Percentiles rank a stretch among this genome's conserved stretches.
Evolutionary conservation across 495 filamentous ascomycete species (phyloP).

Genomic region (Daldinia childiae): DNA sequence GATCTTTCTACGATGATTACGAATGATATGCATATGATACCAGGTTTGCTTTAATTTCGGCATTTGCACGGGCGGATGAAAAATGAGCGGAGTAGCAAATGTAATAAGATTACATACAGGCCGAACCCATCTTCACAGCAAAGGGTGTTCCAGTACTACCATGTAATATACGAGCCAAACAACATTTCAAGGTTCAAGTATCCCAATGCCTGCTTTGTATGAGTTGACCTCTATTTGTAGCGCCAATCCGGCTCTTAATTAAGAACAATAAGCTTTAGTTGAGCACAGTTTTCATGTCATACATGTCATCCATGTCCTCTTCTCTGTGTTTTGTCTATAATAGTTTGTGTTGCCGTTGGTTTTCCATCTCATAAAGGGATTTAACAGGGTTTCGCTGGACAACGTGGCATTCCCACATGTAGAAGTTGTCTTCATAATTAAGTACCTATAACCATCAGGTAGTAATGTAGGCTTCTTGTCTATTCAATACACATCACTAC

Average conservation of each 20-base stretch:
- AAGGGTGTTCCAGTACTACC: neutral
- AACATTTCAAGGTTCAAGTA: neutral
- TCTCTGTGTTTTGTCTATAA: neutral
- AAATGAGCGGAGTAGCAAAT: constrained; percentile 3
- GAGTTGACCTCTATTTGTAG: neutral
- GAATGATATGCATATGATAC: constrained; percentile 42
- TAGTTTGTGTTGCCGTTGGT: neutral
- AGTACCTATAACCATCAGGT: no score
- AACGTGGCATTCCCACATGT: no score
- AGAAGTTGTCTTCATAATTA: no score
- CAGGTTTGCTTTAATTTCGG: constrained; percentile 41
- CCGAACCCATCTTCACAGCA: neutral
- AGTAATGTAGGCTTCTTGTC: no score
- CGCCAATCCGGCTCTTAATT: neutral
- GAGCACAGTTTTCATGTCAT: neutral
- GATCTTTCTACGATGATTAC: constrained; percentile 34
- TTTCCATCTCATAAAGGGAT: no score
- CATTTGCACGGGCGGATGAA: constrained; percentile 18
- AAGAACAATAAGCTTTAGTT: neutral
- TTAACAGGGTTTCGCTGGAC: no score
- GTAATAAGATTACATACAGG: neutral
- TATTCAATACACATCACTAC: no score
- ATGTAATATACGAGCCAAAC: constrained; percentile 6
- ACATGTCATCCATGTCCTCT: neutral
- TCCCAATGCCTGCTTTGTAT: neutral